Evolutionary conservation across 805 yeast genomes (phyloP).

Genomic region (Lipomyces yamadae): DNA sequence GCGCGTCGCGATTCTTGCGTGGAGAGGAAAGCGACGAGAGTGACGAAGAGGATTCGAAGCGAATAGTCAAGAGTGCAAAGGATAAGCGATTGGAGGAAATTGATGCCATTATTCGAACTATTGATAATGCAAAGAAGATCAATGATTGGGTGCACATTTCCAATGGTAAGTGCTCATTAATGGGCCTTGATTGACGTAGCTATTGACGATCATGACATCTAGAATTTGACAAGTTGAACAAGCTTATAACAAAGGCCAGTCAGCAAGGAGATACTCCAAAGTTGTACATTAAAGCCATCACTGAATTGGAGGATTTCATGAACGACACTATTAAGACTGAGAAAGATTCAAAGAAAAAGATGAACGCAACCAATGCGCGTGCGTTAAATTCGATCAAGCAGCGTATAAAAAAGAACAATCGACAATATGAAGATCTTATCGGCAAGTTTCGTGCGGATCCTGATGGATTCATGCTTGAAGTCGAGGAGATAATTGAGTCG

Average conservation of each 20-base stretch:
- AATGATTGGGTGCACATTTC: conserved; percentile 81
- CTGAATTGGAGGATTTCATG: conserved; percentile 72
- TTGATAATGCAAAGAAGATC: conserved; percentile 69
- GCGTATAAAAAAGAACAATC: conserved; percentile 78
- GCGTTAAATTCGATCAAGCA: conserved; percentile 88
- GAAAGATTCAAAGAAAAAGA: conserved; percentile 64
- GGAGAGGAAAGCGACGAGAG: conserved; percentile 49
- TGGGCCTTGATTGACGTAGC: neutral
- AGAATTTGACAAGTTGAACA: conserved; percentile 79
- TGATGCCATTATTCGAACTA: conserved; percentile 64
- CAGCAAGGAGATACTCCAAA: conserved; percentile 81
- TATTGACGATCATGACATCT: conserved; percentile 16
- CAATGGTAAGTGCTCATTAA: conserved; percentile 40
- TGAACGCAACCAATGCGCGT: conserved; percentile 80
- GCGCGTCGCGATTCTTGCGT: conserved; percentile 48
- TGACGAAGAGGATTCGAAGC: conserved; percentile 68
- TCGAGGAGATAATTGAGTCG: conserved; percentile 24
- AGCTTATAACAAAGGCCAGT: conserved; percentile 65
- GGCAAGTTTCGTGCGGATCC: conserved; percentile 70
- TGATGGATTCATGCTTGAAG: conserved; percentile 67
- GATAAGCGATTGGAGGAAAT: conserved; percentile 92
- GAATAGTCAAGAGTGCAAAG: conserved; percentile 89
- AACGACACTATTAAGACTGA: conserved; percentile 57
- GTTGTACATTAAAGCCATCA: conserved; percentile 68
- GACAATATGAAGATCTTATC: conserved; percentile 67